A percentile compares a stretch with the other conserved stretches of the same genome.
These are phyloP conservation scores for Vaccinium darrowii DNA, from an alignment of 148 eudicot genomes.

Conservation along the genomic window DNA sequence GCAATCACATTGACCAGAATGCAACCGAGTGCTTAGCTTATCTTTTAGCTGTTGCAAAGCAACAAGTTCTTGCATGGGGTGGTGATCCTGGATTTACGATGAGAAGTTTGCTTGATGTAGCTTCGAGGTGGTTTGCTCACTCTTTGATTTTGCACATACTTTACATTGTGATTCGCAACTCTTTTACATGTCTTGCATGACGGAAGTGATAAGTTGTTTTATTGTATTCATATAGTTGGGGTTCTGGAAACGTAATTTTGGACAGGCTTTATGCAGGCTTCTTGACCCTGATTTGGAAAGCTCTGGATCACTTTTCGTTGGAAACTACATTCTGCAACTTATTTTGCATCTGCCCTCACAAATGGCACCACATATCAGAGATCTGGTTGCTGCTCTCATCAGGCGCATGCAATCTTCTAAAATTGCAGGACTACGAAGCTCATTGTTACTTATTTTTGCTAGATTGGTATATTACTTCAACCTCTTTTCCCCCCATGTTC, in stretches of 20 bases:
- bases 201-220: background rate
- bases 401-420: slow-evolving; percentile 84
- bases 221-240: background rate
- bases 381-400: slow-evolving; percentile 79
- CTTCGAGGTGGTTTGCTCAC: slow-evolving; percentile 60
- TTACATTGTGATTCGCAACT: background rate
- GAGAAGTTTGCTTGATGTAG: slow-evolving; percentile 95
- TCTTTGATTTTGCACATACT: slow-evolving; percentile 7
- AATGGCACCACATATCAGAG: slow-evolving; percentile 87
- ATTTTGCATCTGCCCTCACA: slow-evolving; percentile 89
- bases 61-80: slow-evolving; percentile 86
- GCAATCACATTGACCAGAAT: slow-evolving; percentile 46
- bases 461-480: slow-evolving; percentile 59
- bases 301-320: slow-evolving; percentile 95
- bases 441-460: slow-evolving; percentile 81
- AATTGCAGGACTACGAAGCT: slow-evolving; percentile 68
- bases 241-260: slow-evolving; percentile 13
- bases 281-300: slow-evolving; percentile 88
- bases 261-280: slow-evolving; percentile 61
- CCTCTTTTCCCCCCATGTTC: background rate
- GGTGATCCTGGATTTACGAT: slow-evolving; percentile 85
- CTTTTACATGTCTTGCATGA: background rate
- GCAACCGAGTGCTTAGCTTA: slow-evolving; percentile 93
- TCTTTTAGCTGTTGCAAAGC: slow-evolving; percentile 71
- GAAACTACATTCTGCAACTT: slow-evolving; percentile 86